Evolutionary conservation across 169 alveolate genomes (phyloP).

Genomic region (Plasmodium coatneyi): DNA sequence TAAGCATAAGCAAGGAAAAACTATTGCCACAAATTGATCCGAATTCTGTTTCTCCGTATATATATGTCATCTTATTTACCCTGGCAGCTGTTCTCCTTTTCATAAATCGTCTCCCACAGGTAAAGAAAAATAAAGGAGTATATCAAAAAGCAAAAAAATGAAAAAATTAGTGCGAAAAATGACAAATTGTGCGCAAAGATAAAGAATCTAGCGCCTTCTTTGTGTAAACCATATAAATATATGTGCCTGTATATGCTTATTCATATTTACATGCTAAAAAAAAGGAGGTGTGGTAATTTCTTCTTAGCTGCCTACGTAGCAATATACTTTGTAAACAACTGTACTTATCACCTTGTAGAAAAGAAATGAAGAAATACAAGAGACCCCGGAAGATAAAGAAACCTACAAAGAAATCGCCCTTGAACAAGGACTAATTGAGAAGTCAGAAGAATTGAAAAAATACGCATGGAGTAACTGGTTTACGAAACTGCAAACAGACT

Average conservation of each 20-base stretch:
- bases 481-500: background rate
- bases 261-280: background rate
- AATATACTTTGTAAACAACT: background rate
- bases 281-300: background rate
- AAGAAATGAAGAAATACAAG: background rate
- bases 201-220: background rate
- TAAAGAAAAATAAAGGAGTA: background rate
- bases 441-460: slow-evolving; percentile 21
- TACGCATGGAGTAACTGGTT: slow-evolving; percentile 19
- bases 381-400: background rate
- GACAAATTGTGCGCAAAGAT: background rate
- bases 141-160: background rate
- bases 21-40: background rate
- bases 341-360: background rate
- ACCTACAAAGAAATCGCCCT: background rate
- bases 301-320: background rate
- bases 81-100: background rate
- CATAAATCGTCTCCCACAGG: background rate
- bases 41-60: background rate
- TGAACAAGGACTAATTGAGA: slow-evolving; percentile 25
- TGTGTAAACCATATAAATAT: background rate
- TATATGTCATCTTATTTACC: background rate
- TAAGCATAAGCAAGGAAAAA: background rate
- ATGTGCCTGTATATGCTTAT: background rate
- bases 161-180: background rate